Percentiles rank a stretch among this genome's conserved stretches.
phyloP scores from a whole-genome alignment of 1,284 basidiomycete species.

The Violaceomyces palustris region DNA sequence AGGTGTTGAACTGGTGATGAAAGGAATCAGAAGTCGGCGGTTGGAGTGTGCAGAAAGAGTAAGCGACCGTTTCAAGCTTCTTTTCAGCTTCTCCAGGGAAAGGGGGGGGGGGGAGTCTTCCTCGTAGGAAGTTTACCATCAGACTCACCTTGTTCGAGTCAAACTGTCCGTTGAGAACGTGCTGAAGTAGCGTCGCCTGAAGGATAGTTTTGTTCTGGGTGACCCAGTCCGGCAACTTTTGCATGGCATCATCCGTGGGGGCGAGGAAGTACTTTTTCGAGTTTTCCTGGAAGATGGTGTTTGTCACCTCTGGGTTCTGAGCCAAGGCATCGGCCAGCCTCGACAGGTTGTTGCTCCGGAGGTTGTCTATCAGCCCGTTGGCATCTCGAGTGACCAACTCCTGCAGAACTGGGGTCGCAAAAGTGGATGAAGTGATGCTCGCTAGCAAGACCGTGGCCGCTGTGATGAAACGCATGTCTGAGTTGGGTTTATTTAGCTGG shows the following conservation, averaged over 20 bases:
- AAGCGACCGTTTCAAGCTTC: too few species aligned
- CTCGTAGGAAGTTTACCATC: too few species aligned
- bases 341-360: conserved; percentile 28
- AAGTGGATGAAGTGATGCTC: too few species aligned
- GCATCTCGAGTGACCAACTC: conserved; percentile 21
- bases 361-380: conserved; percentile 20
- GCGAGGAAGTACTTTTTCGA: conserved; percentile 25
- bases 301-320: conserved; percentile 20
- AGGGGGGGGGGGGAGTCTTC: too few species aligned
- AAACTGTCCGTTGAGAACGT: conserved; percentile 28
- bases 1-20: conserved; percentile 9
- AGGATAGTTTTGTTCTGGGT: conserved; percentile 25
- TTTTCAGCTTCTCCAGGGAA: too few species aligned
- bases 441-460: too few species aligned
- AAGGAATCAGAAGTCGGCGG: too few species aligned
- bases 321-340: conserved; percentile 21
- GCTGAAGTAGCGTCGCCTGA: conserved; percentile 31
- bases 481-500: too few species aligned
- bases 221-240: conserved; percentile 21
- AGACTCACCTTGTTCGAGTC: conserved; percentile 2
- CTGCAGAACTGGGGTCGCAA: conserved; percentile 9
- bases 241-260: conserved; percentile 26
- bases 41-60: too few species aligned
- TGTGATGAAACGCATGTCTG: too few species aligned
- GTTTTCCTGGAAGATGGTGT: conserved; percentile 23